phyloP scores from a whole-genome alignment of 2,329 filamentous ascomycete species.

The Botrytis deweyae region DNA sequence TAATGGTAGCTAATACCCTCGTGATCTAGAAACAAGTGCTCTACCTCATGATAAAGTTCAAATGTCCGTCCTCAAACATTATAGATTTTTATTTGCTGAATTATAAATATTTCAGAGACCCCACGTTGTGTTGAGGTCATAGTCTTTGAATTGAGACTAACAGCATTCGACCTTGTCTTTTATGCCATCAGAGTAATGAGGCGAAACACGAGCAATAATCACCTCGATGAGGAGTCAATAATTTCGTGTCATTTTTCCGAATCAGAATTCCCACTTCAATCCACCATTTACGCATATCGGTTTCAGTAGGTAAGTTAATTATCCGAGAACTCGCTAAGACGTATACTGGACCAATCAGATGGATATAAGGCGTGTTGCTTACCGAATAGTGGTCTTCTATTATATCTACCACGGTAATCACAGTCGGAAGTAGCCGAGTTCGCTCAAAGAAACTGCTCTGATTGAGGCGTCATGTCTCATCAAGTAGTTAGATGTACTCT shows the following conservation, averaged over 20 bases:
- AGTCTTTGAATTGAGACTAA: background rate
- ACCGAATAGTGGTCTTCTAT: background rate
- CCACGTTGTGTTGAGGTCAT: background rate
- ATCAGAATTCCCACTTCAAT: background rate
- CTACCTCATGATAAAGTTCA: background rate
- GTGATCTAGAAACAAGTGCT: background rate
- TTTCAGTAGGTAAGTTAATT: background rate
- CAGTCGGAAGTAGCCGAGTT: background rate
- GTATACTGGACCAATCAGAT: background rate
- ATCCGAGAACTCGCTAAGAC: background rate
- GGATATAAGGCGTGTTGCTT: too few species aligned
- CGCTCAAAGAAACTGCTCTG: accelerated
- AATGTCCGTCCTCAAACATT: accelerated
- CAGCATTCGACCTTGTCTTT: background rate
- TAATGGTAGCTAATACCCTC: background rate
- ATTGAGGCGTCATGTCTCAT: accelerated
- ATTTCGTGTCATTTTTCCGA: background rate
- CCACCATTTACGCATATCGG: accelerated
- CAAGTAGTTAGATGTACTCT: accelerated
- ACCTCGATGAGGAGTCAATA: background rate
- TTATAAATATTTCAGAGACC: background rate
- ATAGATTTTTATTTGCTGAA: accelerated
- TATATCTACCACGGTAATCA: too few species aligned
- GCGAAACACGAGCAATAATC: background rate
- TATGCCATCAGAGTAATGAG: accelerated